These are phyloP conservation scores for Triticum monococcum DNA, from an alignment of 176 grass and related monocot species.

Conservation along the genomic window DNA sequence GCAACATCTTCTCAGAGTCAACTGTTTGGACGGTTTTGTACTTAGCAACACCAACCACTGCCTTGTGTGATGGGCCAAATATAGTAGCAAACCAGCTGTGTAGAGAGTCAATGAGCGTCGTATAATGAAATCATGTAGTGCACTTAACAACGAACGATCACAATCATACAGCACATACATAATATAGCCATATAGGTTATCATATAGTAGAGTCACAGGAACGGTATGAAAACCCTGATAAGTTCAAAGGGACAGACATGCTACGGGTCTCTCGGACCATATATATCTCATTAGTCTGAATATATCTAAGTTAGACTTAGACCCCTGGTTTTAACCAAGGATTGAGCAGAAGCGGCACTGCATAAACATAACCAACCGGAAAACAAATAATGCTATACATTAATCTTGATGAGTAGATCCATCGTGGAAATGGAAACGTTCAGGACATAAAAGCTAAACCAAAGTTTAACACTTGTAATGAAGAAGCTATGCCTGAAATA, in stretches of 20 bases:
- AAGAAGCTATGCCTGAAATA: too few relatives aligned
- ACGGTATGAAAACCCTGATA: neutral
- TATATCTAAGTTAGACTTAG: too few relatives aligned
- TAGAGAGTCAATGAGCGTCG: too few relatives aligned
- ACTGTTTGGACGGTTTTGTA: neutral
- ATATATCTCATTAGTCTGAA: neutral
- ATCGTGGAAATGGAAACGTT: neutral
- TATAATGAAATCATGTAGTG: neutral
- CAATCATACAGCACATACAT: too few relatives aligned
- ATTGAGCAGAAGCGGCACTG: too few relatives aligned
- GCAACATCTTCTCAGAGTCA: neutral
- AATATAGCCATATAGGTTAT: neutral
- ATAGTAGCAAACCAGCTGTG: neutral
- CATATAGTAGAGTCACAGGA: neutral
- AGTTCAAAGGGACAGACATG: neutral
- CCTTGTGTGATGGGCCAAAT: neutral
- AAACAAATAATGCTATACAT: neutral
- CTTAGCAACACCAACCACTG: neutral
- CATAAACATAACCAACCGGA: neutral
- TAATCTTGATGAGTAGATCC: neutral
- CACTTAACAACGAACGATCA: neutral
- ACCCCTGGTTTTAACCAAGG: too few relatives aligned
- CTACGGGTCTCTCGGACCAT: too few relatives aligned
- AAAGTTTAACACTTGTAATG: too few relatives aligned
- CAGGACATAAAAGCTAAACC: too few relatives aligned